Base-by-base conservation (phyloP, 129 eudicot species). In the carrot (Daucus carota) region DNA sequence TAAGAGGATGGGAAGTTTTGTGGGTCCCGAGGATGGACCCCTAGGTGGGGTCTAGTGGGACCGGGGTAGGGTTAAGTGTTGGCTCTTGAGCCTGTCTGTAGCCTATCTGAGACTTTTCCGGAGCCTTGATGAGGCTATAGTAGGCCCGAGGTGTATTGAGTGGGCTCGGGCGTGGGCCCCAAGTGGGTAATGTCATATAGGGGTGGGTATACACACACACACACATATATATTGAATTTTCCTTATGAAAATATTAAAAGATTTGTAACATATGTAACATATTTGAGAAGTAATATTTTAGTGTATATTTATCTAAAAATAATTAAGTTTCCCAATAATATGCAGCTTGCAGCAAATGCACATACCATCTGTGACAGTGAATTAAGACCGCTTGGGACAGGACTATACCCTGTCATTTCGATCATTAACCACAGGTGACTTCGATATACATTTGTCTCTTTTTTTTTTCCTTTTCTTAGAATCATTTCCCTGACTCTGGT, bases 291-390 rank as follows among this genome's bases (percentile, higher is more conserved):
- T 60, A 62, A 24, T 26, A 10, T 38, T 65, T 33, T 36, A 17
- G n/a, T 40, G 32, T 6, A 17, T 36, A 29, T 36, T 31, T 15
- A 11, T 16, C 36, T 76, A 20, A 72, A n/a, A 20, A 36, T 34
- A 24, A 20, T 46, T 73, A 67, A 31, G 54, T 5, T 71, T 46
- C 28, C 26, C 32, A 16, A 75, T 73, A 28, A 79, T 76, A 5
- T 77, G 78, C 99, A 95, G 99, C 89, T 95, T 32, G 89, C 99
- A 36, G 88, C 96, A 87, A 95, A 95, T 78, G 99, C 96, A 0
- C 99, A 95, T 85, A 89, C 90, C 17, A 90, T 95, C 70, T 91
- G 95, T 80, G 97, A 95, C 74, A 75, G 89, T 78, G 99, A 95
- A 88, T 85, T 95, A 77, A 89, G 90, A 83, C 96, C 97, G 26